Conservation (phyloP, 805 yeast genomes). For the Ogataea siamensis region DNA sequence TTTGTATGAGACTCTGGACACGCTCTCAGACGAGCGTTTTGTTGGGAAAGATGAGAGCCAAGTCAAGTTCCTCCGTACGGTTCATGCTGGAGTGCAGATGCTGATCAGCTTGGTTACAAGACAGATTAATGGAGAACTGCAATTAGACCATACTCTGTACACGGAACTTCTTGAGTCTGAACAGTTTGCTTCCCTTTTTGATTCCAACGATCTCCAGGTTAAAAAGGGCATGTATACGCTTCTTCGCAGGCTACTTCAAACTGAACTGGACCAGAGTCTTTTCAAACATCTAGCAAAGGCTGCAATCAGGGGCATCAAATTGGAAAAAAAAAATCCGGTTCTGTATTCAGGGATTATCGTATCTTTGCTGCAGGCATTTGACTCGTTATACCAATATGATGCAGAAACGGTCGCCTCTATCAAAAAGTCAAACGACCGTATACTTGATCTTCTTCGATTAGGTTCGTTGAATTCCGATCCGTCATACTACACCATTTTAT, state of each 20-base stretch:
- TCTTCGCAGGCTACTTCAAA: conserved; percentile 32
- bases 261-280: conserved; percentile 27
- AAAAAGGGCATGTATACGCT: conserved; percentile 42
- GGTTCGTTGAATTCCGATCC: conserved; percentile 57
- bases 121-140: conserved; percentile 5
- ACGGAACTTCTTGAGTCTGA: conserved; percentile 40
- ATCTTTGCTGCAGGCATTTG: conserved; percentile 48
- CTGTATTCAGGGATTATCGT: conserved; percentile 46
- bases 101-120: conserved; percentile 31
- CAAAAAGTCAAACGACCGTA: conserved; percentile 44
- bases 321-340: conserved; percentile 36
- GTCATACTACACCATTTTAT: conserved; percentile 40
- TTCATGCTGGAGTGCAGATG: conserved; percentile 49
- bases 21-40: conserved; percentile 74
- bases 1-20: conserved; percentile 53
- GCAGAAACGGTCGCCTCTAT: conserved; percentile 51
- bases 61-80: conserved; percentile 59
- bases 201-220: conserved; percentile 39
- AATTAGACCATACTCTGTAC: conserved; percentile 25
- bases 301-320: conserved; percentile 42
- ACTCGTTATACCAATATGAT: conserved; percentile 43
- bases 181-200: conserved; percentile 43
- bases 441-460: conserved; percentile 45
- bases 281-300: conserved; percentile 44
- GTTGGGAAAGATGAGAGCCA: conserved; percentile 63